Conservation (phyloP, 108 stramenopile genomes). For the Seminavis robusta region DNA sequence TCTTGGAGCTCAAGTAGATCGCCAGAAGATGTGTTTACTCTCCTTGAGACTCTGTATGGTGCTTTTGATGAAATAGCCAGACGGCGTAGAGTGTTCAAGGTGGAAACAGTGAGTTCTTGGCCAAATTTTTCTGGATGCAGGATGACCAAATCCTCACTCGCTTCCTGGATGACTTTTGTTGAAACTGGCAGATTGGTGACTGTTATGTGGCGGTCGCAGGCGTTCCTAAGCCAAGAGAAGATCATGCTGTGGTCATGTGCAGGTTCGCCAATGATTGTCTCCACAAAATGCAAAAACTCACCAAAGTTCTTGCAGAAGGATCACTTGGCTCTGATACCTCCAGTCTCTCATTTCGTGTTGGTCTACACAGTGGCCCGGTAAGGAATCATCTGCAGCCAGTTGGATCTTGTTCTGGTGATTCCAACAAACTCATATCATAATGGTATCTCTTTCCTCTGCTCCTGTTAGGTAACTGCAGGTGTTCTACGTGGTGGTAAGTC, state of each 20-base stretch:
- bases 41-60: constrained; percentile 43
- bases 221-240: constrained; percentile 1
- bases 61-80: constrained; percentile 37
- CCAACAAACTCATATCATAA: too few relatives aligned
- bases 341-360: constrained; percentile 11
- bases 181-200: constrained; percentile 5
- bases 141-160: too few relatives aligned
- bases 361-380: constrained; percentile 17
- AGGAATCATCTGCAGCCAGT: too few relatives aligned
- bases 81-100: too few relatives aligned
- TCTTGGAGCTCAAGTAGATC: constrained; percentile 40
- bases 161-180: too few relatives aligned
- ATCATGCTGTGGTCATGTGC: constrained; percentile 21
- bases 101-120: too few relatives aligned
- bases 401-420: too few relatives aligned
- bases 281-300: constrained; percentile 12
- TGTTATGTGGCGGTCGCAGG: constrained; percentile 12
- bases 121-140: too few relatives aligned
- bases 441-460: too few relatives aligned
- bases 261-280: constrained; percentile 27
- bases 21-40: constrained; percentile 39
- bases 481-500: constrained; percentile 13
- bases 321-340: constrained; percentile 16
- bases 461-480: constrained; percentile 22
- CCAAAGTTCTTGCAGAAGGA: constrained; percentile 5